A percentile compares a stretch with the other conserved stretches of the same genome.
Conservation (phyloP, 257 asterid genomes). For the Oldenlandia corymbosa region DNA sequence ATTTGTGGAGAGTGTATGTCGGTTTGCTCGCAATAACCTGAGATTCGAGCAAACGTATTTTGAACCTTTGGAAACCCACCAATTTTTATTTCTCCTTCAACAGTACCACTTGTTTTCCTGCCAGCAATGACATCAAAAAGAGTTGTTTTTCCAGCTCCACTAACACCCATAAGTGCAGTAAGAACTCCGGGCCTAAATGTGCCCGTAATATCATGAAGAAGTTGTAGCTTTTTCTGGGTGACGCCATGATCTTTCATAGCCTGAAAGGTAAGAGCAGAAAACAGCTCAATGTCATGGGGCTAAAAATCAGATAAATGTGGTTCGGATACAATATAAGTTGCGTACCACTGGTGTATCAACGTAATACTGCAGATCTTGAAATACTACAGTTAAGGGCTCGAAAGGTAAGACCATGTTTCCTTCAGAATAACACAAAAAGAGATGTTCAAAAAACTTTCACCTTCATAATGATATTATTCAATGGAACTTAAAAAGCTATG, state of each 20-base stretch:
- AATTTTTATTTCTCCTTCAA: slow-evolving; percentile 44
- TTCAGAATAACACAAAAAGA: slow-evolving; percentile 21
- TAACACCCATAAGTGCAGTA: slow-evolving; percentile 61
- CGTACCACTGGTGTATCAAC: slow-evolving; percentile 48
- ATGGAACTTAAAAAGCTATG: too few species aligned
- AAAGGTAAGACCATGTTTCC: slow-evolving; percentile 56
- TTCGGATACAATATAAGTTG: neutral
- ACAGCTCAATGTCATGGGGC: slow-evolving; percentile 8
- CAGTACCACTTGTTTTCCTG: slow-evolving; percentile 46
- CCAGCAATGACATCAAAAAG: slow-evolving; percentile 60
- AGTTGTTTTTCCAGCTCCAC: slow-evolving; percentile 61
- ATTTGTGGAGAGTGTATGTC: slow-evolving; percentile 58
- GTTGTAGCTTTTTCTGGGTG: slow-evolving; percentile 34
- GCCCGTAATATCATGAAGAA: slow-evolving; percentile 45
- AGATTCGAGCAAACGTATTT: slow-evolving; percentile 48
- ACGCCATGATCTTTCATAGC: slow-evolving; percentile 47
- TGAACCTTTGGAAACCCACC: slow-evolving; percentile 62
- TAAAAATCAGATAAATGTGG: neutral
- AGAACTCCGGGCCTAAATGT: slow-evolving; percentile 55
- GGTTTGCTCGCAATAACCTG: slow-evolving; percentile 58
- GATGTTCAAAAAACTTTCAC: too few species aligned
- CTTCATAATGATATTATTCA: too few species aligned
- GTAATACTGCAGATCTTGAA: slow-evolving; percentile 50
- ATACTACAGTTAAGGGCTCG: slow-evolving; percentile 41
- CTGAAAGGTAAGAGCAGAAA: slow-evolving; percentile 22